These are phyloP conservation scores for Malassezia vespertilionis DNA, from an alignment of 1,284 basidiomycete species.

Conservation along the genomic window DNA sequence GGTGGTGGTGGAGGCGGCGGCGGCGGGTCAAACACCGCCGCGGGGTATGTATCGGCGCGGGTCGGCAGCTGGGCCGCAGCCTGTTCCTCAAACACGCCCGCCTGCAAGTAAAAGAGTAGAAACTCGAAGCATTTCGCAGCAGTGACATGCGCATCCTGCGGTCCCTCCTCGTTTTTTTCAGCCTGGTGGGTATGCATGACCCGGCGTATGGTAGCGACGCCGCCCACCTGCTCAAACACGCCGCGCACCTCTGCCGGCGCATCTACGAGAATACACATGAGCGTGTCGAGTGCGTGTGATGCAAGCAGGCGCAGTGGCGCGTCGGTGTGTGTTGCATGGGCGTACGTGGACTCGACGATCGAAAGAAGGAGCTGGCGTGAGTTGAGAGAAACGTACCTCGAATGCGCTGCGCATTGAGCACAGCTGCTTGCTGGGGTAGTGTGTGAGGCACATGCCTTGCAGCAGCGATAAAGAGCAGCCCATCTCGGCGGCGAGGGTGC, in stretches of 20 bases:
- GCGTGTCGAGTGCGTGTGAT: slow-evolving; percentile 15
- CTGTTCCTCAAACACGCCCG: slow-evolving; percentile 14
- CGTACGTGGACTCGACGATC: slow-evolving; percentile 9
- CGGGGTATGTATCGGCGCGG: not conserved
- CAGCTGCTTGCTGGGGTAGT: slow-evolving; percentile 10
- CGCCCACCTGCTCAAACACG: slow-evolving; percentile 15
- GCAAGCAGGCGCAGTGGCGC: slow-evolving; percentile 10
- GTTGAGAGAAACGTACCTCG: not conserved
- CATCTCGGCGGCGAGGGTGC: slow-evolving; percentile 12
- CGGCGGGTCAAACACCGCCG: not conserved
- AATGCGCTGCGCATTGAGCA: slow-evolving; percentile 12
- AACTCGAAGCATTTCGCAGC: slow-evolving; percentile 15
- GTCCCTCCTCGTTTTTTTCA: not conserved
- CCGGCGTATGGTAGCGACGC: slow-evolving; percentile 9
- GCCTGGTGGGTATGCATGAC: slow-evolving; percentile 8
- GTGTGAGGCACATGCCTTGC: slow-evolving; percentile 16
- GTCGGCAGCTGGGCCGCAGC: slow-evolving; percentile 1
- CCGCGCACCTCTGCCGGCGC: slow-evolving; percentile 3
- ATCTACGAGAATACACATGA: slow-evolving; percentile 17
- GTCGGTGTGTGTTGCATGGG: not conserved
- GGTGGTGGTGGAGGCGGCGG: not conserved
- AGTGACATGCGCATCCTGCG: slow-evolving; percentile 1
- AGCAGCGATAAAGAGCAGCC: slow-evolving; percentile 14
- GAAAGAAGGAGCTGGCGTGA: slow-evolving; percentile 5
- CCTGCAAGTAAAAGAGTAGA: slow-evolving; percentile 14